Percentiles rank a stretch among this genome's conserved stretches.
phyloP scores from a whole-genome alignment of 305 asterid genomes.

The Plantago rigida region DNA sequence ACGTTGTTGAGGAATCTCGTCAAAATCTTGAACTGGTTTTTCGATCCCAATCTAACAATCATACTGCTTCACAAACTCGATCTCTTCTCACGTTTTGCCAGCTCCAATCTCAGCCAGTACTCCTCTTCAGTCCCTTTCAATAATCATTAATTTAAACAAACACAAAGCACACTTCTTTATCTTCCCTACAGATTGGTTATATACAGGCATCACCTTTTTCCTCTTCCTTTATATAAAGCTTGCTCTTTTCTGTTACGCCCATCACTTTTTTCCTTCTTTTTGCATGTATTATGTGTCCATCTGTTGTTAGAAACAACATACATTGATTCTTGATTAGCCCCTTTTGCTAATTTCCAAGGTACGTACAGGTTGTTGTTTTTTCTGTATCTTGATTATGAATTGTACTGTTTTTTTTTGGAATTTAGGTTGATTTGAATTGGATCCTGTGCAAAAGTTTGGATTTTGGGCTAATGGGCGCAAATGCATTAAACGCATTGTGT shows the following conservation, averaged over 20 bases:
- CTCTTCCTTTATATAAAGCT: not conserved
- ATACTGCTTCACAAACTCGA: not conserved
- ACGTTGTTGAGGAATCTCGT: conserved; percentile 4
- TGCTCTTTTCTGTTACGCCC: not conserved
- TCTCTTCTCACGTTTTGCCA: not conserved
- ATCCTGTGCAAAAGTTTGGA: not conserved
- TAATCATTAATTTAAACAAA: not conserved
- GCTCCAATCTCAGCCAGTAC: not conserved
- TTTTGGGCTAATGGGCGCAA: not conserved
- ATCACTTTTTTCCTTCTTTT: too few relatives aligned
- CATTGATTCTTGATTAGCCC: too few relatives aligned
- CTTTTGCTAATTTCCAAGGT: too few relatives aligned
- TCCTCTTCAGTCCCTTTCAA: too few relatives aligned
- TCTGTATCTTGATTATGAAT: not conserved
- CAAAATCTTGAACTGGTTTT: conserved; percentile 22
- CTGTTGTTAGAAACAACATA: not conserved
- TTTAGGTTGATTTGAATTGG: not conserved
- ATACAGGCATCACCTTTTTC: too few relatives aligned
- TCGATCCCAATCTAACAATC: conserved; percentile 2
- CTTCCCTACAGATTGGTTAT: not conserved
- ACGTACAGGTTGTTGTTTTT: not conserved
- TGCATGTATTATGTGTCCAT: not conserved
- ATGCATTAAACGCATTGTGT: too few relatives aligned
- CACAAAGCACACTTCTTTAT: too few relatives aligned
- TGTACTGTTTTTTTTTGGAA: too few relatives aligned